Evolutionary conservation across 2,329 filamentous ascomycete species (phyloP).

Genomic region (Colletotrichum destructivum): DNA sequence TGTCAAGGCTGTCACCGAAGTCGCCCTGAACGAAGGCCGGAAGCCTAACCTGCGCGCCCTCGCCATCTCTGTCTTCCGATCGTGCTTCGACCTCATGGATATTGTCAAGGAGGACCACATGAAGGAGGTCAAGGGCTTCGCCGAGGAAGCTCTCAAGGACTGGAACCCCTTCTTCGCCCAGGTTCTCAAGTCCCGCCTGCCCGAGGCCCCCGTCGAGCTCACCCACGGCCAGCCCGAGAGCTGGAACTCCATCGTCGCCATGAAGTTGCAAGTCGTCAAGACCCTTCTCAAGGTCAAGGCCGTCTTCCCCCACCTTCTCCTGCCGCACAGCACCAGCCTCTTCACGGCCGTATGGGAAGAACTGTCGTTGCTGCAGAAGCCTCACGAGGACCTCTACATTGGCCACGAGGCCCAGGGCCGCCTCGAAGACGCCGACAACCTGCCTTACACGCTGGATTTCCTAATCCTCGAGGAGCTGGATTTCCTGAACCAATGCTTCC

Average conservation of each 20-base stretch:
- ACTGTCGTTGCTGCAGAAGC: constrained; percentile 78
- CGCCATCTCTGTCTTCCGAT: constrained; percentile 90
- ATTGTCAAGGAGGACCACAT: constrained; percentile 97
- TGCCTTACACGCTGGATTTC: constrained; percentile 97
- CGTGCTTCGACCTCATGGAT: constrained; percentile 94
- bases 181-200: constrained; percentile 82
- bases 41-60: constrained; percentile 85
- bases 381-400: constrained; percentile 89
- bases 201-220: constrained; percentile 71
- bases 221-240: constrained; percentile 70
- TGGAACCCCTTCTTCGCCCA: constrained; percentile 94
- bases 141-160: constrained; percentile 83
- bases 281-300: constrained; percentile 89
- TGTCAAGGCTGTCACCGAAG: constrained; percentile 85
- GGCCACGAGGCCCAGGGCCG: constrained; percentile 88
- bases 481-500: constrained; percentile 91
- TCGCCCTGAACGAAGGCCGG: constrained; percentile 82
- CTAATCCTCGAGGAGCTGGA: constrained; percentile 95
- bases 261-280: constrained; percentile 95
- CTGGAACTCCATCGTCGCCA: constrained; percentile 86
- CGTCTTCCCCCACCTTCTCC: constrained; percentile 86
- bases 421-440: constrained; percentile 87
- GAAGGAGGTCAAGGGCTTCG: constrained; percentile 87
- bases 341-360: constrained; percentile 95
- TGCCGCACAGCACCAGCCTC: constrained; percentile 84